Conservation (phyloP, 1,284 basidiomycete species). For the Schizophyllum amplum region DNA sequence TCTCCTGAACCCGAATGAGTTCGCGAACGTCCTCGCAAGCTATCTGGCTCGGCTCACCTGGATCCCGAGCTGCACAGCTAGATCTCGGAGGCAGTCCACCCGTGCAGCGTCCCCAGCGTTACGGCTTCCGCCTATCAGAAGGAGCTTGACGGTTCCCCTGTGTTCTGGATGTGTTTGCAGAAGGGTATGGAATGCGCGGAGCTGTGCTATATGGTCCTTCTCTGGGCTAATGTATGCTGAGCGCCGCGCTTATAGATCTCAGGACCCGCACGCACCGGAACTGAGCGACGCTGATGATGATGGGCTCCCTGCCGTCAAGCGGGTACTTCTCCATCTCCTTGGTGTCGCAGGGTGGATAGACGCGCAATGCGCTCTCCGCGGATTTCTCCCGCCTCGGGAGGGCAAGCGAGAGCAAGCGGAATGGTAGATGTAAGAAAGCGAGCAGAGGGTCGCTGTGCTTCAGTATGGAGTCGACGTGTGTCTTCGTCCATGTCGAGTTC, state of each 20-base stretch:
- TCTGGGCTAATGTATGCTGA: constrained; percentile 85
- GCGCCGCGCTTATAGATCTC: no score
- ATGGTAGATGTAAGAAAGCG: constrained; percentile 33
- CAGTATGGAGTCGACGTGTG: constrained; percentile 74
- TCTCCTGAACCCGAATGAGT: constrained; percentile 35
- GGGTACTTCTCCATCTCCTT: constrained; percentile 58
- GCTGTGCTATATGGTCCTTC: constrained; percentile 86
- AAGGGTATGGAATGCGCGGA: constrained; percentile 62
- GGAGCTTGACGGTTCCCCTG: constrained; percentile 37
- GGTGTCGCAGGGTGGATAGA: constrained; percentile 91
- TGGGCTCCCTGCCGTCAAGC: constrained; percentile 51
- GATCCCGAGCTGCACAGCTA: constrained; percentile 61
- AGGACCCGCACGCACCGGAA: constrained; percentile 56
- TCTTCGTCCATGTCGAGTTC: constrained; percentile 93
- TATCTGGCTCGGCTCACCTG: no score
- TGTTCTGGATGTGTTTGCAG: constrained; percentile 56
- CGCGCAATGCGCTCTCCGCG: constrained; percentile 10
- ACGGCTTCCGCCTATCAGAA: constrained; percentile 81
- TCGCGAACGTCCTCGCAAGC: no score
- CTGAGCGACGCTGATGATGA: constrained; percentile 85
- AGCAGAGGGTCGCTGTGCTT: constrained; percentile 42
- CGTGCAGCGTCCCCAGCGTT: constrained; percentile 71
- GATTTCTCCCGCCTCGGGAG: constrained; percentile 12
- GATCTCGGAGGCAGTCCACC: constrained; percentile 49
- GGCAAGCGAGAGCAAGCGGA: constrained; percentile 17